A percentile compares a stretch with the other conserved stretches of the same genome.
Evolutionary conservation across 202 grass and related monocot genomes (phyloP).

Genomic region (Schoenoplectus tabernaemontani): DNA sequence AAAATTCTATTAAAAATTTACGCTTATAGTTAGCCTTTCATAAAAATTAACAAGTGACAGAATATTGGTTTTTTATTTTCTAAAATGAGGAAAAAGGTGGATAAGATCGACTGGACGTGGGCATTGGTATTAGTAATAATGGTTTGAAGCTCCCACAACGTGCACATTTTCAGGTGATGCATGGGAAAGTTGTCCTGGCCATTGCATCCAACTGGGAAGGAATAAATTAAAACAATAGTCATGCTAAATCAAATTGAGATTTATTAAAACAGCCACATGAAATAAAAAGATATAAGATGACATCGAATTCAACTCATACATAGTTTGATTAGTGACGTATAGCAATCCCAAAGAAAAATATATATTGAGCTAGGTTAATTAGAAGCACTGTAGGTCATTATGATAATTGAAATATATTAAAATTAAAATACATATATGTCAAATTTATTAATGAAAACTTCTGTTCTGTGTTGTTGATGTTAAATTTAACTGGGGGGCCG

Average conservation of each 20-base stretch:
- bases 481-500: too few relatives aligned
- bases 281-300: background rate
- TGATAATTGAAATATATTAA: too few relatives aligned
- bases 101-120: slow-evolving; percentile 8
- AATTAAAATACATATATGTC: too few relatives aligned
- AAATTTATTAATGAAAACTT: too few relatives aligned
- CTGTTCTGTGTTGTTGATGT: too few relatives aligned
- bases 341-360: too few relatives aligned
- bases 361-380: too few relatives aligned
- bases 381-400: too few relatives aligned
- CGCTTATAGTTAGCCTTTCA: background rate
- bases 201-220: background rate
- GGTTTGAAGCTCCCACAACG: background rate
- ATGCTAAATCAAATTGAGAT: background rate
- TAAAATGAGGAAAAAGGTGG: background rate
- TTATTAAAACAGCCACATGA: background rate
- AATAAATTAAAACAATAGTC: background rate
- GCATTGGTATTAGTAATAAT: background rate
- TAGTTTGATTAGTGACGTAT: background rate
- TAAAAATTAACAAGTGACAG: background rate
- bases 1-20: background rate
- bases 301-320: background rate
- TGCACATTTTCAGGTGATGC: background rate
- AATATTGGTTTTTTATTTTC: background rate
- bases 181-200: background rate